Evolutionary conservation across 2,329 filamentous ascomycete species (phyloP).

Genomic region (Dothidotthia symphoricarpi): DNA sequence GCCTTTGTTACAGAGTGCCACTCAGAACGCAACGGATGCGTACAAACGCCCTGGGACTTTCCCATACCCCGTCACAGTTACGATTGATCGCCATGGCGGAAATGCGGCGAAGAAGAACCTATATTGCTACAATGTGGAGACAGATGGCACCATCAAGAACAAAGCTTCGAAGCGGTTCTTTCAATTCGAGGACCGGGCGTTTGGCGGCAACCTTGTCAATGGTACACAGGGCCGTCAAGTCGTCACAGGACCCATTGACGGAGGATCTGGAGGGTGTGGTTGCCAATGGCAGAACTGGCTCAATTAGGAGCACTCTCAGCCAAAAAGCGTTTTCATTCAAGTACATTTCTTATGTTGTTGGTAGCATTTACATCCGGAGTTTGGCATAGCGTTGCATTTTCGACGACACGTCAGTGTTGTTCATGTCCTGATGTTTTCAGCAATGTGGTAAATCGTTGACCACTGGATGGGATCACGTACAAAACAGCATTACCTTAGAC

Average conservation of each 20-base stretch:
- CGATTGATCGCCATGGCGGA: constrained; percentile 61
- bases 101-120: constrained; percentile 54
- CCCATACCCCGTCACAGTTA: constrained; percentile 61
- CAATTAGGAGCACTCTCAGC: constrained; percentile 1
- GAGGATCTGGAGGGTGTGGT: constrained; percentile 59
- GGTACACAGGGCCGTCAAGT: constrained; percentile 47
- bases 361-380: background rate
- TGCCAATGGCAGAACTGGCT: constrained; percentile 61
- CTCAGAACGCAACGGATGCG: constrained; percentile 40
- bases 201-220: constrained; percentile 54
- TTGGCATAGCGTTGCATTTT: background rate
- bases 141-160: constrained; percentile 45
- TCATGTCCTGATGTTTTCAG: background rate
- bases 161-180: constrained; percentile 45
- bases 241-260: constrained; percentile 53
- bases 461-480: constrained; percentile 20
- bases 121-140: constrained; percentile 60
- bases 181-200: constrained; percentile 53
- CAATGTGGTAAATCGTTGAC: constrained; percentile 2
- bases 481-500: constrained; percentile 10
- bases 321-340: background rate
- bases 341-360: background rate
- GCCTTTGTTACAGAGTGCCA: constrained; percentile 30
- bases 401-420: background rate
- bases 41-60: constrained; percentile 57